A percentile compares a stretch with the other conserved stretches of the same genome.
Conservation (phyloP, 441 rosid species). For the Corymbia citriodora region DNA sequence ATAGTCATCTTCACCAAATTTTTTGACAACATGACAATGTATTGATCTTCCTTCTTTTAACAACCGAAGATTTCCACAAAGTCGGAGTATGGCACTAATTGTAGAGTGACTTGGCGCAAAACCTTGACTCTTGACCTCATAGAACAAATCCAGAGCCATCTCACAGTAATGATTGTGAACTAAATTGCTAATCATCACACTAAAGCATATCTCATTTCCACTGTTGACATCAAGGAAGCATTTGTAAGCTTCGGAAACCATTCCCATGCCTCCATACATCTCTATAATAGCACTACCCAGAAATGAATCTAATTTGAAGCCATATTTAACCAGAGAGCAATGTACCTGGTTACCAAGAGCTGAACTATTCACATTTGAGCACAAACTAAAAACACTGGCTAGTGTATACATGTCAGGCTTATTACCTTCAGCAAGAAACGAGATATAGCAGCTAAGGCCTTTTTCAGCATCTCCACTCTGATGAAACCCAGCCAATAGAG, state of each 20-base stretch:
- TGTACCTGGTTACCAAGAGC: neutral
- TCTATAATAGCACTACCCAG: slow-evolving; percentile 3
- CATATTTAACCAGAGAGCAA: neutral
- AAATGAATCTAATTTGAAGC: slow-evolving; percentile 1
- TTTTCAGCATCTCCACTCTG: neutral
- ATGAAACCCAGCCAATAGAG: neutral
- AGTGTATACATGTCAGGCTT: neutral
- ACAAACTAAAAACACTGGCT: neutral
- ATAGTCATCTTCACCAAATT: neutral
- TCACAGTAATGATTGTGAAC: neutral
- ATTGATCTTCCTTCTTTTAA: neutral
- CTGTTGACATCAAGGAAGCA: neutral
- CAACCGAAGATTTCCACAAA: neutral
- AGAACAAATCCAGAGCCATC: neutral
- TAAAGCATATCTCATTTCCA: neutral
- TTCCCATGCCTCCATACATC: slow-evolving; percentile 1
- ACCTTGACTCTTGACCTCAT: neutral
- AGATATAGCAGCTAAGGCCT: neutral
- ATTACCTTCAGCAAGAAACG: neutral
- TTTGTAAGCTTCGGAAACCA: slow-evolving; percentile 1
- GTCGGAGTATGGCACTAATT: neutral
- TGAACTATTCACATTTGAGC: neutral
- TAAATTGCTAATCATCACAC: neutral
- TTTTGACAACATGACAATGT: neutral
- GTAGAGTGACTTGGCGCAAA: neutral